Evolutionary conservation across 257 asterid species (phyloP).

Genomic region (Voacanga thouarsii): DNA sequence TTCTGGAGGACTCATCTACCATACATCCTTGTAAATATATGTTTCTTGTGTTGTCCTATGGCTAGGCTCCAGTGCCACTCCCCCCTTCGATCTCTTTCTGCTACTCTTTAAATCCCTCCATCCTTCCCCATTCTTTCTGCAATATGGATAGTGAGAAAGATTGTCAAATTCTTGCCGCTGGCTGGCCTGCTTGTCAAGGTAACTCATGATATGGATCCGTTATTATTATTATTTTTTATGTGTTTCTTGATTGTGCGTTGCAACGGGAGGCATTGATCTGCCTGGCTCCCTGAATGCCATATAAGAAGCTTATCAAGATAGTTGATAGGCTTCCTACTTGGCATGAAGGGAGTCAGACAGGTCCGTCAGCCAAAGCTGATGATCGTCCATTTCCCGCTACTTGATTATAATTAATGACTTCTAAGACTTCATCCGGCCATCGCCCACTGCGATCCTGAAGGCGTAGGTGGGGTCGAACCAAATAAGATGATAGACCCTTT

Average conservation of each 20-base stretch:
- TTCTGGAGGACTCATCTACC: not conserved
- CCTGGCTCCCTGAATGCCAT: conserved; percentile 12
- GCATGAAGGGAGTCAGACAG: conserved; percentile 9
- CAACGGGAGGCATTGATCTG: not conserved
- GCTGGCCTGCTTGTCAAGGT: not conserved
- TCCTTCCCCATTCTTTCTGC: not conserved
- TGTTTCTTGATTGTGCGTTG: not conserved
- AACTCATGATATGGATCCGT: not conserved
- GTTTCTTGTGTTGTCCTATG: not conserved
- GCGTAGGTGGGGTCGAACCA: no score
- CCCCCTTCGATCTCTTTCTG: not conserved
- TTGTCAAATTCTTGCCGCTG: no score
- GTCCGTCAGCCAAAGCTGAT: not conserved
- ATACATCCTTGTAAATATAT: not conserved
- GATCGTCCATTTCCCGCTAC: no score
- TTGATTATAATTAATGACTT: no score
- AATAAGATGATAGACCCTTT: no score
- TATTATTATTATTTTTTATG: no score
- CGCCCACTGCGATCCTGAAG: no score
- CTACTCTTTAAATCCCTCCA: not conserved
- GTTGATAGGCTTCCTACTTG: conserved; percentile 2
- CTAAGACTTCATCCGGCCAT: no score
- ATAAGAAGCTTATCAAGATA: conserved; percentile 1
- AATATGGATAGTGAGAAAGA: not conserved
- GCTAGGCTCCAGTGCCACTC: not conserved